phyloP scores from a whole-genome alignment of 768 basidiomycete genomes.

The Leccinum subtestaceum region DNA sequence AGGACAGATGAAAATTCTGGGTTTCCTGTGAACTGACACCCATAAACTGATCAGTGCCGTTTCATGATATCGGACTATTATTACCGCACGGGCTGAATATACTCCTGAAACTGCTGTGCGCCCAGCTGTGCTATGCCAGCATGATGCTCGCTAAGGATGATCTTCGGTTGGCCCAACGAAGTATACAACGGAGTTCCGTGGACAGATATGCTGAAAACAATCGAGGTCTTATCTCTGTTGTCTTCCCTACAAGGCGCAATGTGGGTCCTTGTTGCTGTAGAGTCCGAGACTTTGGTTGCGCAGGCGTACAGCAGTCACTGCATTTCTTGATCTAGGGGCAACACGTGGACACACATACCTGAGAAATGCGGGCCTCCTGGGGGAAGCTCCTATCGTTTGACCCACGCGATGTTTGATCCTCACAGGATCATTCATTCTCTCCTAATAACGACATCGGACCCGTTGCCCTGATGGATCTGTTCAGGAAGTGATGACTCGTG shows the following conservation, averaged over 20 bases:
- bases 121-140: background rate
- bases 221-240: background rate
- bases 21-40: conserved; percentile 2
- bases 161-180: background rate
- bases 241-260: conserved; percentile 8
- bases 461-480: conserved; percentile 16
- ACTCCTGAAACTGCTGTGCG: conserved; percentile 18
- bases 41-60: background rate
- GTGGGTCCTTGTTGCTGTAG: conserved; percentile 24
- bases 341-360: background rate
- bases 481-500: conserved; percentile 15
- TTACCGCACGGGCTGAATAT: background rate
- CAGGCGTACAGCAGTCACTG: conserved; percentile 1
- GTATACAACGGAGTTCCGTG: background rate
- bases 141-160: background rate
- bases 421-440: conserved; percentile 4
- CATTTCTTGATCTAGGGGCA: background rate
- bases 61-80: background rate
- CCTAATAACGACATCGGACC: background rate
- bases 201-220: conserved; percentile 8
- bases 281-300: conserved; percentile 4
- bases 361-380: background rate
- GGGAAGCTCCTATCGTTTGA: background rate
- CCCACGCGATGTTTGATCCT: conserved; percentile 9
- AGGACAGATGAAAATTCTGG: background rate